Evolutionary conservation across 2,329 filamentous ascomycete genomes (phyloP).

Genomic region (Trichoderma sp.): DNA sequence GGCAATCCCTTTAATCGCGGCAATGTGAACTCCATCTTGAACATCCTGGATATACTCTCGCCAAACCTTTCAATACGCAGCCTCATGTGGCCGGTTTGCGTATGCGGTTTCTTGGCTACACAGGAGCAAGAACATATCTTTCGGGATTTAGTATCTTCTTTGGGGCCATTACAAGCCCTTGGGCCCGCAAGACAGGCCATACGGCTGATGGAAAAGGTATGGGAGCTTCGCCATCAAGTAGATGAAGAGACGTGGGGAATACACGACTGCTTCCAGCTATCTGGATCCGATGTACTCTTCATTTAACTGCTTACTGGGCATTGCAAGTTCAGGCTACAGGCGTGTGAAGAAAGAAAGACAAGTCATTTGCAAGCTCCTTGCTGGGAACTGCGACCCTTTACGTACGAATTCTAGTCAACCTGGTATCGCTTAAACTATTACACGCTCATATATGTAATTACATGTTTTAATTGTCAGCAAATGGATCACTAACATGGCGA

Average conservation of each 20-base stretch:
- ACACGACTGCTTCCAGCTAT: background rate
- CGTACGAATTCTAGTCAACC: background rate
- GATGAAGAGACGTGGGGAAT: background rate
- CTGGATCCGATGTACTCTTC: background rate
- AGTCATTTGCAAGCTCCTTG: background rate
- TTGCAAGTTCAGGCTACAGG: background rate
- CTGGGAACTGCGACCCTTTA: background rate
- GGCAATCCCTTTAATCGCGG: background rate
- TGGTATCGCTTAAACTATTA: background rate
- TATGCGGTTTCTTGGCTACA: background rate
- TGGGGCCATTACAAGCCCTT: slow-evolving; percentile 2
- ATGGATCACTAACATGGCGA: background rate
- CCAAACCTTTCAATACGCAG: background rate
- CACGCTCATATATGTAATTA: background rate
- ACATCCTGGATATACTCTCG: background rate
- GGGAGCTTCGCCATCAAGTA: background rate
- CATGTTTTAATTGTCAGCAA: background rate
- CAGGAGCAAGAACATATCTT: background rate
- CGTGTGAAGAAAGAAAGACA: background rate
- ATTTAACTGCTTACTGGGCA: background rate
- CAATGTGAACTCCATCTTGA: background rate
- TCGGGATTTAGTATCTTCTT: background rate
- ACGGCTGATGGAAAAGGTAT: background rate
- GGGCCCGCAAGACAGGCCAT: background rate
- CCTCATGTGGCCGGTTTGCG: background rate